Conservation (phyloP, 129 eudicot species). For the Oenanthe sinensis region DNA sequence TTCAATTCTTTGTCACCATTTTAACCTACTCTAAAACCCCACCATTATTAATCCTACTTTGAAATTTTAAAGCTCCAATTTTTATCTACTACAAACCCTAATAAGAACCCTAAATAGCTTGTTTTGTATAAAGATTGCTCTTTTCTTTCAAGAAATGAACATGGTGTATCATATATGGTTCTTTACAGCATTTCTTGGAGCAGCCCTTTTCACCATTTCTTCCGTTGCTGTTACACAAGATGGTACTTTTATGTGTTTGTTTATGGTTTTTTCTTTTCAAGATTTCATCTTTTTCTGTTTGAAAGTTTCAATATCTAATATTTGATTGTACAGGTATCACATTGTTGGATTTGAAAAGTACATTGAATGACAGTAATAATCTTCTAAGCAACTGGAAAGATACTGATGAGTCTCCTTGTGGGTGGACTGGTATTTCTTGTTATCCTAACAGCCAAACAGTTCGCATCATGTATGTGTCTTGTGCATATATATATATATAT, state of each 20-base stretch:
- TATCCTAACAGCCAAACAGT: slow-evolving; percentile 65
- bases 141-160: slow-evolving; percentile 1
- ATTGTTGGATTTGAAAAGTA: slow-evolving; percentile 9
- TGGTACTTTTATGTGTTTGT: not conserved
- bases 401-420: slow-evolving; percentile 58
- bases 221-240: slow-evolving; percentile 7
- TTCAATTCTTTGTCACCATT: not conserved
- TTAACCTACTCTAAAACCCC: not conserved
- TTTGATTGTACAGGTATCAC: slow-evolving; percentile 1
- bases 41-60: not conserved
- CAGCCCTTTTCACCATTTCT: slow-evolving; percentile 4
- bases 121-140: not conserved
- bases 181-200: slow-evolving; percentile 4
- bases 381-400: not conserved
- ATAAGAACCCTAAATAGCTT: not conserved
- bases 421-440: slow-evolving; percentile 89
- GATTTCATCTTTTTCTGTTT: not conserved
- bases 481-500: not conserved
- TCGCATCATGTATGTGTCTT: slow-evolving; percentile 47
- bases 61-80: slow-evolving; percentile 4
- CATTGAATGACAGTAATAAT: slow-evolving; percentile 2
- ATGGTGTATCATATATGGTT: not conserved
- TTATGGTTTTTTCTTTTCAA: not conserved
- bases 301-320: not conserved
- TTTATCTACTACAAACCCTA: not conserved